These are phyloP conservation scores for Colletotrichum spaethianum DNA, from an alignment of 2,329 filamentous ascomycete genomes.

Conservation along the genomic window DNA sequence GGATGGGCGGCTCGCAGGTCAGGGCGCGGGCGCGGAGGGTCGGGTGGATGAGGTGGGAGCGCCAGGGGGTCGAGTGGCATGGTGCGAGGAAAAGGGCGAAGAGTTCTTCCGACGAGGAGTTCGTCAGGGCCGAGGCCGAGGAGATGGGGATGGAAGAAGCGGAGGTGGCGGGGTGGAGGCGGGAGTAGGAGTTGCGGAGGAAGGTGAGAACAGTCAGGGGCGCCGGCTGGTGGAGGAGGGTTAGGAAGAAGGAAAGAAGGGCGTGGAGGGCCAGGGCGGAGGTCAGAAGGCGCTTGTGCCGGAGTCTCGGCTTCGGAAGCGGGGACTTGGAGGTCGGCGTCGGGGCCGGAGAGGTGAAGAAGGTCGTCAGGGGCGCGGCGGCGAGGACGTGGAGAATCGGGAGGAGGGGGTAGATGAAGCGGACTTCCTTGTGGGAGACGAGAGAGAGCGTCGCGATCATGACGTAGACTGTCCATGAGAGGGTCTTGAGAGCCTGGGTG, in stretches of 20 bases:
- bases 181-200: slow-evolving; percentile 81
- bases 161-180: slow-evolving; percentile 59
- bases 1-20: slow-evolving; percentile 89
- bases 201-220: slow-evolving; percentile 81
- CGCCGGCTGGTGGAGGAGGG: slow-evolving; percentile 84
- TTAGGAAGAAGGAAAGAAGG: slow-evolving; percentile 80
- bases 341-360: slow-evolving; percentile 68
- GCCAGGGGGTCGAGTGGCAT: slow-evolving; percentile 97
- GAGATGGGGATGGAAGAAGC: slow-evolving; percentile 41
- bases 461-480: slow-evolving; percentile 71
- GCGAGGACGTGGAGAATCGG: slow-evolving; percentile 88
- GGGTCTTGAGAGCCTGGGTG: slow-evolving; percentile 53
- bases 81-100: slow-evolving; percentile 91
- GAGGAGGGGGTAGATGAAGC: slow-evolving; percentile 94
- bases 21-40: slow-evolving; percentile 85
- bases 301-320: slow-evolving; percentile 53
- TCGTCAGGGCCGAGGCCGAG: slow-evolving; percentile 51
- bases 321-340: slow-evolving; percentile 46
- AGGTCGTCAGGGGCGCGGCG: slow-evolving; percentile 75
- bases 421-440: slow-evolving; percentile 95
- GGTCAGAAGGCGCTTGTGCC: slow-evolving; percentile 70
- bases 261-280: slow-evolving; percentile 76
- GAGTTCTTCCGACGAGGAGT: slow-evolving; percentile 57
- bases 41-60: slow-evolving; percentile 85
- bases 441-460: slow-evolving; percentile 78